Evolutionary conservation across 371 early-diverging fungal species (phyloP), one percentile per base, ranked within the genome.

Genomic region (Lichtheimia ramosa): DNA sequence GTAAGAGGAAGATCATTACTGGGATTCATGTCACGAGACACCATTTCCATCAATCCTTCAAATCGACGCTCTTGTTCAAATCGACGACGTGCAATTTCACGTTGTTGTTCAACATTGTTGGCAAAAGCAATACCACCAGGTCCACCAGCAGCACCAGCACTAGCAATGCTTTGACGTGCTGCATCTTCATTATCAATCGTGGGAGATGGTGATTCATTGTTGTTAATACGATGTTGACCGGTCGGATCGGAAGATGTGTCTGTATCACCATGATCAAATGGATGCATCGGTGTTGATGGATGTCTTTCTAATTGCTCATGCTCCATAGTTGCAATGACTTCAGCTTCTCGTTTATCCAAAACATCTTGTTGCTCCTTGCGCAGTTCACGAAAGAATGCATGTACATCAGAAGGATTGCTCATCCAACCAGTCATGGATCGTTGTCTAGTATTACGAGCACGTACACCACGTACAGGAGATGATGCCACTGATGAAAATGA

Each of bases 91-190:
- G 74, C 73, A 16, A 58, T 50, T 34, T 74, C 64, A 39, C 78
- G 48, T 40, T 77, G 78, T 2, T 51, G 52, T 14, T 63, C 72
- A 39, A 77, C 64, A 58, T 77, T 62, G 20, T 70, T 66, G 12
- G 78, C 72, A 62, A 77, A 77, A 8, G 59, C 61, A 54, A 75
- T 75, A 18, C 46, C 46, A 8, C 74, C 51, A 28, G 62, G 40
- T 59, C 28, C 49, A n/a, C 23, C 48, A 52, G 27, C 49, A 8
- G 51, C 39, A 23, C 51, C 34, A 5, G 21, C 23, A 16, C 34
- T 34, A 10, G 34, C 34, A 34, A 34, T 34, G 10, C 49, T 23
- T 27, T 51, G 43, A 48, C 28, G 18, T 13, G 15, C 21, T n/a
- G 18, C 28, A 21, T 43, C 46, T 34, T 34, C 34, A 34, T 34